Base-by-base conservation (phyloP, 164 flowering plant genomes). In the Magnolia sinica region DNA sequence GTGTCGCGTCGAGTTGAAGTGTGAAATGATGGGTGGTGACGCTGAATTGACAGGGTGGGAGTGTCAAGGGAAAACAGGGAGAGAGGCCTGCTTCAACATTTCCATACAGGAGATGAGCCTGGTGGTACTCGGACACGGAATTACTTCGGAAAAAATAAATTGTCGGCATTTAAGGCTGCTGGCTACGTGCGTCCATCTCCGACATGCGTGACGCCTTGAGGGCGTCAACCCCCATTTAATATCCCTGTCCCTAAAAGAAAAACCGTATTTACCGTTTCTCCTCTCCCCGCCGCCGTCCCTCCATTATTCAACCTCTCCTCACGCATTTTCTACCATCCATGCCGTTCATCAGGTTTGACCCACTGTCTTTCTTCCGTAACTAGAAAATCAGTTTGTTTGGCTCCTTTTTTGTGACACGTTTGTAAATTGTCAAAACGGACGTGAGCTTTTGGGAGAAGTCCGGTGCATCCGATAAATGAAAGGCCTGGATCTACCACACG, bases 81-180 rank as follows among this genome's bases (percentile, higher is more conserved):
- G 58, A 4, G 69, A 13, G 8, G 23, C 31, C 49, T 73, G 76
- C 73, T 74, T 78, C 73, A 69, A 59, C 73, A 78, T 73, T 73
- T 78, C 59, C 49, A 73, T 31, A 78, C 80, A 73, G 72, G 20
- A 37, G 51, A n/a, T 64, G 7, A 50, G 7, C 29, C 14, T 7
- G 31, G 20, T 45, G 5, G 74, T 45, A 71, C 45, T 71, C 61
- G 77, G 70, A 76, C 71, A 69, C 64, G 74, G 72, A 71, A 75
- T 61, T 70, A 74, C 64, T 69, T 61, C 63, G 74, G 71, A 18
- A 65, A 77, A 81, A 72, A 63, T 75, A 78, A 75, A 75, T 51
- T 81, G 83, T 81, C 84, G 83, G 81, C 76, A 81, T 81, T 75
- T 75, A 78, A 75, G 74, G 74, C 81, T 58, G 76, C 81, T 78